Conservation (phyloP, 805 yeast genomes). For the Kodamaea kaohsiungensis region DNA sequence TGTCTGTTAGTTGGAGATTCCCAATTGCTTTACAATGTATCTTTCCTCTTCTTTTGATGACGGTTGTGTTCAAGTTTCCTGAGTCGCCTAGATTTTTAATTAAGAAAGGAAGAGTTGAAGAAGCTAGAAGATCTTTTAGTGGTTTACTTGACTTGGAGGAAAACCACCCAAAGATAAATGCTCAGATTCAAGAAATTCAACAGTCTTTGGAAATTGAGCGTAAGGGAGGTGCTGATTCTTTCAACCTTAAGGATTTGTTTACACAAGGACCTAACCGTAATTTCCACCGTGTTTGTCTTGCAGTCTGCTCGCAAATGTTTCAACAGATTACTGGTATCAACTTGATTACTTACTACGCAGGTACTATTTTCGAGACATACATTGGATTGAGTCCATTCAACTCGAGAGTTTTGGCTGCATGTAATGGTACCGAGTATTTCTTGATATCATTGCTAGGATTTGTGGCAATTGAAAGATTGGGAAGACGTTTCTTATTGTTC, state of each 20-base stretch:
- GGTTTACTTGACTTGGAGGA: conserved; percentile 12
- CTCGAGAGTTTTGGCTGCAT: conserved; percentile 44
- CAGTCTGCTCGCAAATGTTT: conserved; percentile 44
- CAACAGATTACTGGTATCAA: conserved; percentile 54
- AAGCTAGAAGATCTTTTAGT: conserved; percentile 19
- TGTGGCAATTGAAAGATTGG: conserved; percentile 43
- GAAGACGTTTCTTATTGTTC: conserved; percentile 38
- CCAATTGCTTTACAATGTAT: conserved; percentile 5
- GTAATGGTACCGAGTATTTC: conserved; percentile 46
- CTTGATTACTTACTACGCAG: conserved; percentile 46
- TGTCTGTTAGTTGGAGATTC: conserved; percentile 12
- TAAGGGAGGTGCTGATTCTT: conserved; percentile 19
- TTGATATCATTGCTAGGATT: conserved; percentile 30
- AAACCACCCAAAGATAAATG: conserved; percentile 12
- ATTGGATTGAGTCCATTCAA: conserved; percentile 38
- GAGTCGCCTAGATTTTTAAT: conserved; percentile 35
- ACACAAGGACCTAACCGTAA: conserved; percentile 45
- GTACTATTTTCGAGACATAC: conserved; percentile 38
- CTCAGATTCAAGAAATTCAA: conserved; percentile 21
- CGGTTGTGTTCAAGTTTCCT: conserved; percentile 31
- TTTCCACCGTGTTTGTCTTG: conserved; percentile 50
- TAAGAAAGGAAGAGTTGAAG: conserved; percentile 21
- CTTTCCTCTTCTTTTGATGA: conserved; percentile 3
- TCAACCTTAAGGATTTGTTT: conserved; percentile 30
- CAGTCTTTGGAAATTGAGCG: conserved; percentile 15